phyloP scores from a whole-genome alignment of 192 early-diverging fungal genomes.

The Mortierella antarctica region DNA sequence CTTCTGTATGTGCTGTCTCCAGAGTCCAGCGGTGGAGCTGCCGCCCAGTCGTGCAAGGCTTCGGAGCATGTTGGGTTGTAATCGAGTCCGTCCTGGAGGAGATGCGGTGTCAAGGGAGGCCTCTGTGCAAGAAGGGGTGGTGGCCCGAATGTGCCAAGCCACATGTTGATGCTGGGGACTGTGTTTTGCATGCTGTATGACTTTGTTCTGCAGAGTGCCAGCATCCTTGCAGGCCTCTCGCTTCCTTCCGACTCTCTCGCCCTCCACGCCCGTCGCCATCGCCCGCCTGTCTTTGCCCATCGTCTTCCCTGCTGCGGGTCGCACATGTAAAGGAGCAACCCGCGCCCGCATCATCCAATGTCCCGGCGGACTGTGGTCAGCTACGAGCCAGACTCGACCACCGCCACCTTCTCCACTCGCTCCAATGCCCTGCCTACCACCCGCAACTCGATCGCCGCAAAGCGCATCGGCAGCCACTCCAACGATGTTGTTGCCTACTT shows the following conservation, averaged over 20 bases:
- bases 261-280: too few species aligned
- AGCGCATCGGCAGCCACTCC: constrained; percentile 58
- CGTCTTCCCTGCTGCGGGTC: too few species aligned
- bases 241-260: too few species aligned
- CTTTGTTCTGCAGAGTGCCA: too few species aligned
- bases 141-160: too few species aligned
- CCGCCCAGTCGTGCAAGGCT: constrained; percentile 20
- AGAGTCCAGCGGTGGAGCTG: constrained; percentile 9
- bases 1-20: not conserved
- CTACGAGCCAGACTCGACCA: constrained; percentile 34
- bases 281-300: too few species aligned
- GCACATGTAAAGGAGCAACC: too few species aligned
- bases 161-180: too few species aligned
- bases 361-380: constrained; percentile 31
- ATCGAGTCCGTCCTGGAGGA: not conserved
- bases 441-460: constrained; percentile 25
- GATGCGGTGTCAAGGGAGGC: not conserved
- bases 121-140: too few species aligned
- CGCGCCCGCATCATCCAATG: constrained; percentile 2
- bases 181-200: too few species aligned
- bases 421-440: constrained; percentile 42
- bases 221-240: too few species aligned
- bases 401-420: constrained; percentile 44
- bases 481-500: constrained; percentile 78
- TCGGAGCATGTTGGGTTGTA: constrained; percentile 22